phyloP scores from a whole-genome alignment of 2,329 filamentous ascomycete genomes.

The Chaetomiaceae sp. region DNA sequence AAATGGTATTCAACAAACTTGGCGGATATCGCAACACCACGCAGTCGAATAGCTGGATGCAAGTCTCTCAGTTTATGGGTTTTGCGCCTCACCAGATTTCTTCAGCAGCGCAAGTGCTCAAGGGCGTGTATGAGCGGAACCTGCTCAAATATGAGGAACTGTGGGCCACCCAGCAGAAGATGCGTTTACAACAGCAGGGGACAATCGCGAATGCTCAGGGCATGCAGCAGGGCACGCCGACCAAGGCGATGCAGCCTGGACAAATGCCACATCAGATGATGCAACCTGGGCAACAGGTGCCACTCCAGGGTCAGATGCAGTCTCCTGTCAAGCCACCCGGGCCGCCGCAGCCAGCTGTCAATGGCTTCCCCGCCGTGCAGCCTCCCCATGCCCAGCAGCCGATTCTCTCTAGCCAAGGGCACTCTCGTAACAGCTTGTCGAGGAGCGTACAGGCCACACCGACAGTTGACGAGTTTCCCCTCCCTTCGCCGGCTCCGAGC shows the following conservation, averaged over 20 bases:
- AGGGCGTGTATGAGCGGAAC: conserved; percentile 70
- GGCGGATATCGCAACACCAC: conserved; percentile 74
- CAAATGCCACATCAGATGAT: conserved; percentile 39
- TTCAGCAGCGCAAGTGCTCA: conserved; percentile 64
- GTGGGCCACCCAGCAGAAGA: conserved; percentile 52
- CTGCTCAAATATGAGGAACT: conserved; percentile 72
- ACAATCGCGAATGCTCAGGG: conserved; percentile 25
- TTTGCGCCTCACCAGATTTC: conserved; percentile 61
- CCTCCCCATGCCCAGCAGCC: conserved; percentile 43
- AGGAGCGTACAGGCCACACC: conserved; percentile 46
- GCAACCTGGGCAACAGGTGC: conserved; percentile 37
- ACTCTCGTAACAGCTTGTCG: conserved; percentile 50
- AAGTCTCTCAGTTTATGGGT: conserved; percentile 62
- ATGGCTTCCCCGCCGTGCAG: conserved; percentile 47
- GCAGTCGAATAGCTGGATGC: conserved; percentile 66
- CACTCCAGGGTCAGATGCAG: conserved; percentile 34
- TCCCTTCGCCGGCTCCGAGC: conserved; percentile 42
- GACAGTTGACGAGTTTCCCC: conserved; percentile 38
- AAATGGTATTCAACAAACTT: conserved; percentile 63
- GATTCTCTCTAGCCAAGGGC: conserved; percentile 38
- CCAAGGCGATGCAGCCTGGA: conserved; percentile 41
- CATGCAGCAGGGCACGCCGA: conserved; percentile 40
- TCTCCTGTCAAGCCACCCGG: conserved; percentile 44
- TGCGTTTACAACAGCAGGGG: conserved; percentile 36
- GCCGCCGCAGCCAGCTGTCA: conserved; percentile 43